Evolutionary conservation across 2,329 filamentous ascomycete species (phyloP), one percentile per base, ranked within the genome.

Genomic region (Microdochium nivale): DNA sequence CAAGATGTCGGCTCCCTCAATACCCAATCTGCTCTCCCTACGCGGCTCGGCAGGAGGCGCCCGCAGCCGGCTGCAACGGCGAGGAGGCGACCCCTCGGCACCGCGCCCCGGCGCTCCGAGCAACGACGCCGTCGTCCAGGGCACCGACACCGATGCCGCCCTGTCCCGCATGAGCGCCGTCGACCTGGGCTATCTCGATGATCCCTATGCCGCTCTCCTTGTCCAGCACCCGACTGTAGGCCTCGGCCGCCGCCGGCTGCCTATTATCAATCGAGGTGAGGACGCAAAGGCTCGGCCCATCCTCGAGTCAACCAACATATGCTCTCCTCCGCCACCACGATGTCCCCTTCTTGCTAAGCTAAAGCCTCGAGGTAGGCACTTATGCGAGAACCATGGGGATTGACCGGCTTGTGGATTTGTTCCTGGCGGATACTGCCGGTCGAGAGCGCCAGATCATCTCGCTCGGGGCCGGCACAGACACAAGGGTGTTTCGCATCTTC

Each of bases 381-480:
- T 97, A 96, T 63, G 86, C 91, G 23, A 84, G 94, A 55, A 96
- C 91, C 9, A 81, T 79, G 4, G 88, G 88, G 24, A 84, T 99
- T 56, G 90, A 99, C 68, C 73, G 70, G 13, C 80, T 99, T 1
- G 81, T 97, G 40, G 67, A 80, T 49, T 74, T 73, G 8, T 97
- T 97, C 61, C 73, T 97, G 13, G 65, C 71, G 3, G 60, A 65
- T 11, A 59, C 62, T 35, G 60, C 64, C 23, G 54, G 59, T 3
- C 53, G 25, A 50, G 60, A 69, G 46, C 82, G 81, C 55, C 94
- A 99, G 65, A 90, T 99, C 54, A 79, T 99, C 54, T 96, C 91
- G 0, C 79, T 99, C 1, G 94, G 94, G 27, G 92, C 94, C 16
- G 94, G 94, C 24, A 96, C 91, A 11, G 94, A 99, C 65, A 97